Conservation (phyloP, 2,329 filamentous ascomycete species). For the Rasamsonia emersonii region DNA sequence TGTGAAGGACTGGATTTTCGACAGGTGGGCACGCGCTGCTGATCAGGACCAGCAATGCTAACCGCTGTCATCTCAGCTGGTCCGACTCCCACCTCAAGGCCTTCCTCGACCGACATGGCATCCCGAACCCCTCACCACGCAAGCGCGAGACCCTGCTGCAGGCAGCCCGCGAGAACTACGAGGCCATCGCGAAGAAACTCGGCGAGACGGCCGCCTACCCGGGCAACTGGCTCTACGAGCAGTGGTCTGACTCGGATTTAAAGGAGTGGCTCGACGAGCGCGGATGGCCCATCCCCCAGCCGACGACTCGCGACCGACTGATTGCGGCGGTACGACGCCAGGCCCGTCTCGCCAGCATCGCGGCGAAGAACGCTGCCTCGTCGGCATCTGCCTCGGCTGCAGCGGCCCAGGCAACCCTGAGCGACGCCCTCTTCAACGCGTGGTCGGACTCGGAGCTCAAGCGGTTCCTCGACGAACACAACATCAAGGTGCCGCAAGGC, state of each 20-base stretch:
- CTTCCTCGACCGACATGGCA: constrained; percentile 80
- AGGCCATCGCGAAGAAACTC: constrained; percentile 62
- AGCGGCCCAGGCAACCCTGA: constrained; percentile 63
- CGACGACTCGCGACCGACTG: constrained; percentile 73
- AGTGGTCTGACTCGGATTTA: constrained; percentile 87
- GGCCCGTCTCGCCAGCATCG: constrained; percentile 67
- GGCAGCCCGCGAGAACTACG: constrained; percentile 72
- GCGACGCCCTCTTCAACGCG: constrained; percentile 74
- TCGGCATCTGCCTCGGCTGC: constrained; percentile 58
- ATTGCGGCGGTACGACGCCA: constrained; percentile 87
- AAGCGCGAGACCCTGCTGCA: constrained; percentile 74
- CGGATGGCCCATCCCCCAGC: constrained; percentile 79
- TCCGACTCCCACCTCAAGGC: constrained; percentile 87
- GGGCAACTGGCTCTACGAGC: constrained; percentile 85
- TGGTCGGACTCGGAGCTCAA: constrained; percentile 90
- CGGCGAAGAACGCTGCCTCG: constrained; percentile 52
- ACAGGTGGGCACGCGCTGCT: constrained; percentile 56
- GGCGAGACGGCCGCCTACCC: constrained; percentile 80
- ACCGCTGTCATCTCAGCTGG: constrained; percentile 53
- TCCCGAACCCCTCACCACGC: constrained; percentile 80
- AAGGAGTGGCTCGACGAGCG: constrained; percentile 89
- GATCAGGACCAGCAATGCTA: constrained; percentile 2
- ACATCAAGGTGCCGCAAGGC: constrained; percentile 81
- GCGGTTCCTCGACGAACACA: constrained; percentile 86
- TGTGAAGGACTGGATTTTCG: constrained; percentile 86